Evolutionary conservation across 2,329 filamentous ascomycete genomes (phyloP), one percentile per base, ranked within the genome.

Genomic region (Colletotrichum sp.): DNA sequence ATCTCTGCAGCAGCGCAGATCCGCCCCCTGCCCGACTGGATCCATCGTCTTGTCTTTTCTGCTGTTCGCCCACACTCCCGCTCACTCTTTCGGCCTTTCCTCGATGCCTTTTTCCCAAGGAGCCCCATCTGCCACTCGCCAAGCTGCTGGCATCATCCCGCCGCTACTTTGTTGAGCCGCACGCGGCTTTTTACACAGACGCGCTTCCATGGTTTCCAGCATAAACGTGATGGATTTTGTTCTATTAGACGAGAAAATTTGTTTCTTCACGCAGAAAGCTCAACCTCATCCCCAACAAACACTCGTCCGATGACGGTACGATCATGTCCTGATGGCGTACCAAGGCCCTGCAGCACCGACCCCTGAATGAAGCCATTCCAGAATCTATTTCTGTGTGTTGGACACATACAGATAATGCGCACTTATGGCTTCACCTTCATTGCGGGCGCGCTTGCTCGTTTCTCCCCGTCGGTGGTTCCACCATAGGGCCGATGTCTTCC

Each of bases 11-110:
- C 44, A 52, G 44, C 28, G 30, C 64, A 69, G 10, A 21, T 73
- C 24, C 18, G 36, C 52, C 44, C 26, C 30, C 26, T 21, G 26
- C 30, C 26, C 65, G 8, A 21, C 57, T 52, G 21, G 32, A 16
- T 57, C 30, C 63, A 15, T 30, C 39, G 13, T 24, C 24, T 7
- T 55, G 12, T 34, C 12, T 24, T 60, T 24, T 24, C 49, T 63
- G 44, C 44, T 32, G 21, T 7, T 67, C 72, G 72, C 69, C 49
- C 68, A 34, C 36, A 75, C 30, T 57, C n/a, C 69, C 72, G 72
- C 72, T 75, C 49, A 15, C 69, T 75, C 13, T n/a, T 55, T 75
- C 72, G 69, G 72, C 36, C 69, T 55, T 72, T 75, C 72, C 39
- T 75, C 69, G 72, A 60, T 72, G 49, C 62, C 16, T 71, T 52